Evolutionary conservation across 352 stramenopile genomes (phyloP).

Genomic region (Phytophthora litchii): DNA sequence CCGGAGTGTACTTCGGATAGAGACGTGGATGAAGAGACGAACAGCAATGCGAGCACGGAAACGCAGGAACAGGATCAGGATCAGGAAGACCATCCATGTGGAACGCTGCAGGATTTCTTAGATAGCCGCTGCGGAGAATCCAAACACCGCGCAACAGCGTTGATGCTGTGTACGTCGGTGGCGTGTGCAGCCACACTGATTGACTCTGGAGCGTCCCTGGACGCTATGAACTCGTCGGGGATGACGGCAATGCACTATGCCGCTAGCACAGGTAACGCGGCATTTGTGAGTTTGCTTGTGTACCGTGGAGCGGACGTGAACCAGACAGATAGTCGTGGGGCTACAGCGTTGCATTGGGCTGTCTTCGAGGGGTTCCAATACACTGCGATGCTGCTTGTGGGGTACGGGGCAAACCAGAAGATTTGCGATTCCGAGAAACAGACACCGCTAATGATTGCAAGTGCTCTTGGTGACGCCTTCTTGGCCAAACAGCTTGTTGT

Average conservation of each 20-base stretch:
- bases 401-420: slow-evolving; percentile 82
- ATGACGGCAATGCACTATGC: slow-evolving; percentile 87
- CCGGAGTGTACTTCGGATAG: slow-evolving; percentile 19
- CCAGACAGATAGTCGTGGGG: slow-evolving; percentile 65
- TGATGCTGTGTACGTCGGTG: slow-evolving; percentile 82
- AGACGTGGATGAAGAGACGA: slow-evolving; percentile 28
- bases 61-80: slow-evolving; percentile 31
- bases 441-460: slow-evolving; percentile 84
- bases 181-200: slow-evolving; percentile 61
- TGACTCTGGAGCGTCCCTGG: slow-evolving; percentile 55
- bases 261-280: slow-evolving; percentile 77
- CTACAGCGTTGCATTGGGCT: slow-evolving; percentile 80
- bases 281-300: slow-evolving; percentile 72
- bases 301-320: slow-evolving; percentile 70
- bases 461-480: slow-evolving; percentile 78
- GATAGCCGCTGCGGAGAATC: slow-evolving; percentile 64
- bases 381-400: slow-evolving; percentile 79
- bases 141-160: slow-evolving; percentile 69
- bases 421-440: slow-evolving; percentile 82
- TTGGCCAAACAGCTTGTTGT: slow-evolving; percentile 85
- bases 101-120: slow-evolving; percentile 51
- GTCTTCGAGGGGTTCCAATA: slow-evolving; percentile 90
- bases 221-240: slow-evolving; percentile 70
- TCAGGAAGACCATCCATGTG: slow-evolving; percentile 16
- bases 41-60: slow-evolving; percentile 34